These are phyloP conservation scores for Solanum piurae DNA, from an alignment of 257 asterid genomes.

Conservation along the genomic window DNA sequence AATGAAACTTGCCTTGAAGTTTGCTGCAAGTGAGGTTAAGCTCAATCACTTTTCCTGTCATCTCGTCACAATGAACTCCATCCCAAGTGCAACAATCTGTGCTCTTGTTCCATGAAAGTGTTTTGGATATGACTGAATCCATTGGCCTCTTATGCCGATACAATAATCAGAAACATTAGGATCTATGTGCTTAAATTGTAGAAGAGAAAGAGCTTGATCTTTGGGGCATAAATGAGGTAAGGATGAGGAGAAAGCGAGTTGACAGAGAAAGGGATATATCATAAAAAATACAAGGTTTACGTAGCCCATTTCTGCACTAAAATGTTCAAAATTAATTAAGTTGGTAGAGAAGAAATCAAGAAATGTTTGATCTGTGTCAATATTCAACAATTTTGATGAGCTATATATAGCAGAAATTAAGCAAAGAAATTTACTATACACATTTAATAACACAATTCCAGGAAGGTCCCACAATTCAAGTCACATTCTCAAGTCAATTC, in stretches of 20 bases:
- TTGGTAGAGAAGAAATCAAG: neutral
- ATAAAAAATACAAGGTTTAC: neutral
- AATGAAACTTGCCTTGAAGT: too few relatives aligned
- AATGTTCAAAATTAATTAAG: neutral
- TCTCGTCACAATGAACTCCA: too few relatives aligned
- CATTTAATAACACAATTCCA: too few relatives aligned
- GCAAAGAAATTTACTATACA: neutral
- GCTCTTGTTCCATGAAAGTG: too few relatives aligned
- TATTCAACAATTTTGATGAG: neutral
- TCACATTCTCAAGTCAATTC: too few relatives aligned
- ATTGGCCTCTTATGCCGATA: too few relatives aligned
- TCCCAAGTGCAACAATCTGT: too few relatives aligned
- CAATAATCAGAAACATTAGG: neutral
- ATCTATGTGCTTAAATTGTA: neutral
- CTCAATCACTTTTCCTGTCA: too few relatives aligned
- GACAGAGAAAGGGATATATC: neutral
- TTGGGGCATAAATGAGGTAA: neutral
- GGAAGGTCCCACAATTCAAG: too few relatives aligned
- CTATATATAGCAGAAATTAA: neutral
- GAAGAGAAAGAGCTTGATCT: neutral
- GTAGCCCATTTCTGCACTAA: neutral
- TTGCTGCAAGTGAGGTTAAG: too few relatives aligned
- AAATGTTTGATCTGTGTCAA: neutral
- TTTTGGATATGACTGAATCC: too few relatives aligned
- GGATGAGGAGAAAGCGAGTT: neutral